Evolutionary conservation across 2,329 filamentous ascomycete genomes (phyloP).

Genomic region (Plectosphaerella sp.): DNA sequence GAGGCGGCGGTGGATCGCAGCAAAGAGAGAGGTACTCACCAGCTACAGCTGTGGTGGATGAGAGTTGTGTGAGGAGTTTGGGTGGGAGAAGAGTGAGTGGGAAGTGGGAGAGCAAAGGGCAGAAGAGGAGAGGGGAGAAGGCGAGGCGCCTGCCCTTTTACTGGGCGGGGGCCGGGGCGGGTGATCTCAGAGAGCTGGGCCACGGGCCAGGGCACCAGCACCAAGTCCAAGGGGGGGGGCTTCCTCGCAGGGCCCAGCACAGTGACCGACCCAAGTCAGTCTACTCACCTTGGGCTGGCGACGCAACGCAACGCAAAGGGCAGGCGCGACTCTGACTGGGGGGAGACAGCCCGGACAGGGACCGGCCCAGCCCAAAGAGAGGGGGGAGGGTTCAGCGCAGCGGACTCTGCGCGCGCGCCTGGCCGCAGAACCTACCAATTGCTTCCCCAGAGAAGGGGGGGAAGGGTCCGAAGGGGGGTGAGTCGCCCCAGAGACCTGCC

Average conservation of each 20-base stretch:
- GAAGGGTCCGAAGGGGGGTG: too few relatives aligned
- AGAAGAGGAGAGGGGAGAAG: conserved; percentile 43
- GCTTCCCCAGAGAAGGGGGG: too few relatives aligned
- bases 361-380: too few relatives aligned
- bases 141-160: conserved; percentile 51
- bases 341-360: too few relatives aligned
- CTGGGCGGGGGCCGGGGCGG: conserved; percentile 31
- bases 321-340: too few relatives aligned
- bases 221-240: background rate
- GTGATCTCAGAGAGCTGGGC: conserved; percentile 1
- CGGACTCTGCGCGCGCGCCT: too few relatives aligned
- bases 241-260: too few relatives aligned
- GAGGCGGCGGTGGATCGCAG: conserved; percentile 30
- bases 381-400: too few relatives aligned
- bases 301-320: conserved; percentile 3
- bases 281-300: background rate
- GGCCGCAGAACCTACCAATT: too few relatives aligned
- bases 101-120: conserved; percentile 31
- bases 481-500: too few relatives aligned
- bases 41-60: conserved; percentile 34
- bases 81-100: conserved; percentile 56
- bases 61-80: conserved; percentile 49
- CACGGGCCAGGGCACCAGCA: background rate
- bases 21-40: conserved; percentile 50
- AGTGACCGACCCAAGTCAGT: too few relatives aligned